Evolutionary conservation across 257 asterid species (phyloP), one percentile per base, ranked within the genome.

Genomic region (Ocimum tenuiflorum): DNA sequence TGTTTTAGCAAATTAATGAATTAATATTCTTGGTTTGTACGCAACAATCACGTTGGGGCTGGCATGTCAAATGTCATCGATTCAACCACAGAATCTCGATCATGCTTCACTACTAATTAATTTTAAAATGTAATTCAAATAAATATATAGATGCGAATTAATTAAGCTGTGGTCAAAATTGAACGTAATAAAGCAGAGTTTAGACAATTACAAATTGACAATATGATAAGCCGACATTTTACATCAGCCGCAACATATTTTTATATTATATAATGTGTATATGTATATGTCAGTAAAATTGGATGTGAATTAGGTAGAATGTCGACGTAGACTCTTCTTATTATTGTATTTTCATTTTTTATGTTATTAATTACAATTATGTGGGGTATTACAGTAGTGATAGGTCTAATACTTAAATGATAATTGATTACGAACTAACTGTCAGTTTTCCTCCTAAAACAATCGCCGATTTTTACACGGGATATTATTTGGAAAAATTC

Each of bases 71-170:
- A 78, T 78, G 75, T 41, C 29, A 74, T 54, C 57, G 72, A 59
- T 73, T 60, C 78, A 60, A 77, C 69, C 23, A 63, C 50, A 72
- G 14, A 59, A 73, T 77, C 82, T 65, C 74, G 65, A 68, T 69
- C 70, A 63, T 74, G 57, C 29, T 45, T 38, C n/a, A 12, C 43
- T 36, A 24, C 51, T 46, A 46, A 27, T 43, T 18, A 56, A 8
- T 8, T 52, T 8, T 0, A n/a, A 6, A 31, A n/a, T n/a, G n/a
- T n/a, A n/a, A n/a, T n/a, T n/a, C n/a, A n/a, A n/a, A n/a, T n/a
- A n/a, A n/a, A n/a, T n/a, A n/a, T n/a, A n/a, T n/a, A n/a, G n/a
- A n/a, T n/a, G n/a, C n/a, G n/a, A n/a, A n/a, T 50, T 50, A 19
- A 51, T 24, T 24, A 65, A 62, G 8, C 42, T 51, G 13, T n/a